phyloP scores from a whole-genome alignment of 805 yeast species.

The Metschnikowia corniflorae region DNA sequence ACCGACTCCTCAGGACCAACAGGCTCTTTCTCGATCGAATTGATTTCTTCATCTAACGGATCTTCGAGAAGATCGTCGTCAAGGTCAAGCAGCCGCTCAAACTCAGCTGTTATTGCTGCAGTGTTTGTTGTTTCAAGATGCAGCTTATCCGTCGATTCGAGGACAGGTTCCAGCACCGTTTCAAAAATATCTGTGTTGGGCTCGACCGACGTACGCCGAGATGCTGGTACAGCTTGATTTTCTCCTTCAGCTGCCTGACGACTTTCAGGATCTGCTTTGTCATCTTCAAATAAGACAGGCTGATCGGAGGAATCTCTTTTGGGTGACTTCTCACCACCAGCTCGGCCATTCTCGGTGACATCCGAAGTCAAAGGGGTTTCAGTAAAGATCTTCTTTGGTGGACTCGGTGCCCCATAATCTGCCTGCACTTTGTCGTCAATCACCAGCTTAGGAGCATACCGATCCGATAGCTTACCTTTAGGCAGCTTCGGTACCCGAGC shows the following conservation, averaged over 20 bases:
- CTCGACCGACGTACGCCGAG: not conserved
- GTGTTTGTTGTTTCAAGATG: not conserved
- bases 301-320: not conserved
- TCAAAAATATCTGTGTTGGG: no score
- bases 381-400: not conserved
- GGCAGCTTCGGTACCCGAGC: no score
- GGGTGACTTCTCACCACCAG: not conserved
- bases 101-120: not conserved
- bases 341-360: not conserved
- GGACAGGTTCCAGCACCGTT: no score
- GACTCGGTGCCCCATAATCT: not conserved
- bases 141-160: no score
- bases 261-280: not conserved
- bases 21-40: no score
- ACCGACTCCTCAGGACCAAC: no score
- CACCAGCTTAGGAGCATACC: conserved; percentile 3
- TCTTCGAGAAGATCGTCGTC: not conserved
- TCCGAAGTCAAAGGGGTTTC: not conserved
- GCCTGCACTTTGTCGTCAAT: no score
- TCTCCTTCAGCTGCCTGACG: not conserved
- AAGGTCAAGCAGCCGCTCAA: not conserved
- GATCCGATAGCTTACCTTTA: conserved; percentile 1
- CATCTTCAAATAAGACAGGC: not conserved
- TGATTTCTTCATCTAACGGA: no score
- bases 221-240: not conserved